phyloP scores from a whole-genome alignment of 495 filamentous ascomycete species.

The Neurospora sublineolata region DNA sequence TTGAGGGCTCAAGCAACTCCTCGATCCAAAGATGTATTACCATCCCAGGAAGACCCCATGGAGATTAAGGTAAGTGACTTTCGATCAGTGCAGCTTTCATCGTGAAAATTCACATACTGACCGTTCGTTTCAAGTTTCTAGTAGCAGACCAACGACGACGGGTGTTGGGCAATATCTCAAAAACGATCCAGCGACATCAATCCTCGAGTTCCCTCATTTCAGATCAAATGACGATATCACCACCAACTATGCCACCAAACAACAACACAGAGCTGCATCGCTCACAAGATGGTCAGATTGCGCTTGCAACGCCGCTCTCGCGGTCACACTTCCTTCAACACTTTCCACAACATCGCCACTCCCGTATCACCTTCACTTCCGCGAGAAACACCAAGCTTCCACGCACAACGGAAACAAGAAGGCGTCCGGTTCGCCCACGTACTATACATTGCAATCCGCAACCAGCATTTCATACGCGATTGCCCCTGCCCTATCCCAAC shows the following conservation, averaged over 20 bases:
- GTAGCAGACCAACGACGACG: background rate
- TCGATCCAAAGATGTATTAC: background rate
- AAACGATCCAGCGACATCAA: background rate
- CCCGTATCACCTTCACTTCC: background rate
- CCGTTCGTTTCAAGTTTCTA: background rate
- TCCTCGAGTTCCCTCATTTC: background rate
- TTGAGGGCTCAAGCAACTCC: background rate
- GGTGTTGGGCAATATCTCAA: background rate
- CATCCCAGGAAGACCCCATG: fast-evolving
- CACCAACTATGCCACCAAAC: background rate
- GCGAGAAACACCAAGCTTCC: background rate
- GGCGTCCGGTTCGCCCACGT: slow-evolving; percentile 13
- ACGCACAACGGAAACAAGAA: background rate
- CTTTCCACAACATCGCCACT: background rate
- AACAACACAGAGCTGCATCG: background rate
- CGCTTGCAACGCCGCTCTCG: background rate
- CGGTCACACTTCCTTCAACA: background rate
- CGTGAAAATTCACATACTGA: background rate
- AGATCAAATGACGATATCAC: background rate
- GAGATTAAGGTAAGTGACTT: background rate
- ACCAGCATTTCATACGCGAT: slow-evolving; percentile 16
- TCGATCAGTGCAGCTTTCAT: background rate
- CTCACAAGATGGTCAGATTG: background rate
- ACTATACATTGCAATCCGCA: slow-evolving; percentile 15
- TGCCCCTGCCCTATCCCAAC: slow-evolving; percentile 15